phyloP scores from a whole-genome alignment of 1,284 basidiomycete genomes.

The Clitocybe nebularis region DNA sequence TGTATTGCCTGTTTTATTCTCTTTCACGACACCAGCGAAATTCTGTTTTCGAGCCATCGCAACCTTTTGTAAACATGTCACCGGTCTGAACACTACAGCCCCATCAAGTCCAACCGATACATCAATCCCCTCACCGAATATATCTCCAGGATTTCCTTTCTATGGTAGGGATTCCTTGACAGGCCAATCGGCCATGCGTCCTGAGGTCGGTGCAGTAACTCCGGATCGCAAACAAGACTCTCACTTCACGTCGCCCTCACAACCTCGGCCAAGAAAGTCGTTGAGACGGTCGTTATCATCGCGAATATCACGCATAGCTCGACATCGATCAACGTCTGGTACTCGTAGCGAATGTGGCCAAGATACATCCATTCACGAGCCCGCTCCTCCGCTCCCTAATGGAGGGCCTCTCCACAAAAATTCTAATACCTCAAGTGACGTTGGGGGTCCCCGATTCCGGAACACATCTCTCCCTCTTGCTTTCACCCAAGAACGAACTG shows the following conservation, averaged over 20 bases:
- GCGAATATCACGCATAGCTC: conserved; percentile 7
- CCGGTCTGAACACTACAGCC: conserved; percentile 38
- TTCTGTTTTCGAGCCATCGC: conserved; percentile 75
- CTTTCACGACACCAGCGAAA: conserved; percentile 80
- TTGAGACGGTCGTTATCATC: conserved; percentile 1
- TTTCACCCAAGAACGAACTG: conserved; percentile 35
- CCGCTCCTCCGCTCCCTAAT: conserved; percentile 3
- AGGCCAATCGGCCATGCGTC: background rate
- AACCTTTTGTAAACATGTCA: conserved; percentile 60
- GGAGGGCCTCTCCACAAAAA: conserved; percentile 3
- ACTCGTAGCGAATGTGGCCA: conserved; percentile 7
- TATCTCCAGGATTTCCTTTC: conserved; percentile 8
- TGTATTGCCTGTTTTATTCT: conserved; percentile 74
- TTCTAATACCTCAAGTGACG: conserved; percentile 32
- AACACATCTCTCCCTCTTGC: conserved; percentile 20
- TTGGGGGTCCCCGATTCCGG: conserved; percentile 45
- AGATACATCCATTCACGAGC: background rate
- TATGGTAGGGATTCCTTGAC: background rate
- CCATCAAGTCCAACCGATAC: conserved; percentile 13
- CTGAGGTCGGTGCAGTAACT: background rate
- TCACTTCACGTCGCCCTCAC: background rate
- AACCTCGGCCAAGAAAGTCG: background rate
- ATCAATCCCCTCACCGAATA: conserved; percentile 12
- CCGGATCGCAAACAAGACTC: too few species aligned
- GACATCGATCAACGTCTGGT: conserved; percentile 8